Percentiles rank a stretch among this genome's conserved stretches.
Conservation (phyloP, 805 yeast genomes). For the Candida stauntonica region DNA sequence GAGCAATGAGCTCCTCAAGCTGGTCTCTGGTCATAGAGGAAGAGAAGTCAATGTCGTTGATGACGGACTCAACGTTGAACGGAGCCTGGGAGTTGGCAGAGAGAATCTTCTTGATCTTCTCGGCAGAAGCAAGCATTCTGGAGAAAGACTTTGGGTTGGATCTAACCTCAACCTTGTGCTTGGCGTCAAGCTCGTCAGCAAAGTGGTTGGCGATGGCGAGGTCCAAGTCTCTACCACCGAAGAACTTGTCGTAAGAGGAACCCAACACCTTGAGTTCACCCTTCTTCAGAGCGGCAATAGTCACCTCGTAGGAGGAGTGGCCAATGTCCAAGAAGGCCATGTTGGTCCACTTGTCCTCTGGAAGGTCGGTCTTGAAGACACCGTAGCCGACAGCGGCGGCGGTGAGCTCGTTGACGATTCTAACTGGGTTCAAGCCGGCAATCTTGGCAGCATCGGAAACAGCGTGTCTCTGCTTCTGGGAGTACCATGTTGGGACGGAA, state of each 20-base stretch:
- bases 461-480: slow-evolving; percentile 95
- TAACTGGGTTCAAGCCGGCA: slow-evolving; percentile 97
- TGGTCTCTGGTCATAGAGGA: slow-evolving; percentile 86
- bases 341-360: slow-evolving; percentile 87
- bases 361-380: slow-evolving; percentile 94
- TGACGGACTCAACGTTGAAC: slow-evolving; percentile 90
- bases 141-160: slow-evolving; percentile 92
- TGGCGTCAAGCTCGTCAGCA: slow-evolving; percentile 85
- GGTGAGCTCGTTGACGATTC: slow-evolving; percentile 94
- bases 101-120: slow-evolving; percentile 89
- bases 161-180: slow-evolving; percentile 90
- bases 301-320: slow-evolving; percentile 89
- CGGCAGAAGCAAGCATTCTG: slow-evolving; percentile 89
- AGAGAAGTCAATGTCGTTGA: slow-evolving; percentile 95
- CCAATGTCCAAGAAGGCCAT: slow-evolving; percentile 97
- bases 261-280: slow-evolving; percentile 95
- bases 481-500: slow-evolving; percentile 96
- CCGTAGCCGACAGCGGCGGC: slow-evolving; percentile 99
- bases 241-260: slow-evolving; percentile 89
- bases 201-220: slow-evolving; percentile 91
- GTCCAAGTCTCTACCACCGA: slow-evolving; percentile 98
- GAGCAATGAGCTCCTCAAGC: slow-evolving; percentile 83
- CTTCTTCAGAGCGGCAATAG: slow-evolving; percentile 86
- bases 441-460: slow-evolving; percentile 91
- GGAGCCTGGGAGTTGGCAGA: slow-evolving; percentile 96